Base-by-base conservation (phyloP, 2,329 filamentous ascomycete genomes). In the Arthroderma sp. region DNA sequence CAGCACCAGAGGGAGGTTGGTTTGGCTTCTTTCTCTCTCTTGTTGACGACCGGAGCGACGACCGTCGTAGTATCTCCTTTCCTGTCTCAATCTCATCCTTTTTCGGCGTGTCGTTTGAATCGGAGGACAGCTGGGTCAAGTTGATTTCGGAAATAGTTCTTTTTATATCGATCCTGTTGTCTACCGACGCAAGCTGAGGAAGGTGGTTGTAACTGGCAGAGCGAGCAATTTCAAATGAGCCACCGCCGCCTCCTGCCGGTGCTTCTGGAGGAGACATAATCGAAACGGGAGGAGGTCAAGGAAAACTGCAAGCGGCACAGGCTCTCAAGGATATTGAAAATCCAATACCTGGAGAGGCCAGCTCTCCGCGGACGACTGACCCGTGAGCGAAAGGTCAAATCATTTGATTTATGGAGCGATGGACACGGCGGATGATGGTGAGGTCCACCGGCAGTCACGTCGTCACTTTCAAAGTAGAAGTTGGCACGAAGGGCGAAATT, bases 151-250 rank as follows among this genome's bases (percentile, higher is more conserved):
- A 69, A 52, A 70, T 68, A 29, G 67, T 72, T 46, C 69, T 66
- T 51, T 72, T 69, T 48, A 75, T 60, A 38, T 58, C 57, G 41
- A 65, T 55, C 4, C 60, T 52, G 10, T 43, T 34, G 34, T 45
- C 50, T 31, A 60, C 51, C 34, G 59, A 62, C 29, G 59, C 53
- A 29, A 62, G 49, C 29, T 55, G 60, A 3, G 71, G 67, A n/a
- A 78, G 57, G 50, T 72, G 69, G 39, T 71, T 74, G 58, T 74
- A 78, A 53, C 75, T 79, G 30, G 76, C 75, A 40, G 75, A 70
- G 46, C 74, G 69, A 29, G 70, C 68, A 29, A 78, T 51, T 34
- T 56, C 50, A 40, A 53, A 42, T 34, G 47, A 47, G 43, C 45
- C 43, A 10, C 42, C 41, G 44, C 58, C 53, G 36, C 44, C 51